Conservation (phyloP, 2,329 filamentous ascomycete genomes). For the Incumbomyces lentus region DNA sequence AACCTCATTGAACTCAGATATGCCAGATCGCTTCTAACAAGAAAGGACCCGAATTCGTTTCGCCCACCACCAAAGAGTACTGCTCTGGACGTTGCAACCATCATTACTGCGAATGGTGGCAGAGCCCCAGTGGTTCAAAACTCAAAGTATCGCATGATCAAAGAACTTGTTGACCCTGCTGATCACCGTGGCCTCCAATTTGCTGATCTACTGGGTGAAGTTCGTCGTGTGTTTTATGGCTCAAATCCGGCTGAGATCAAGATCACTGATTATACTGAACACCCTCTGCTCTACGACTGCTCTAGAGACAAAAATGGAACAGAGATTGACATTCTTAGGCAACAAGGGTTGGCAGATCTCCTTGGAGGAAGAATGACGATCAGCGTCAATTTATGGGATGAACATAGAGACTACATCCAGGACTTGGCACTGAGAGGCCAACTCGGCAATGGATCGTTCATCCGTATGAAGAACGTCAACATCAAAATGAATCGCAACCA, state of each 20-base stretch:
- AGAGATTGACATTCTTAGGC: conserved; percentile 40
- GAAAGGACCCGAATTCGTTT: conserved; percentile 12
- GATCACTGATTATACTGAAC: conserved; percentile 73
- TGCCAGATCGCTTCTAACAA: conserved; percentile 13
- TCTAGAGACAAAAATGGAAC: conserved; percentile 23
- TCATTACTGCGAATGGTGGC: conserved; percentile 11
- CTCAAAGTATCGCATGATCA: conserved; percentile 53
- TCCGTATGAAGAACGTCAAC: conserved; percentile 57
- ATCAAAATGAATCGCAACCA: conserved; percentile 48
- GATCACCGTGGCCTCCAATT: conserved; percentile 35
- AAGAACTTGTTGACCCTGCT: conserved; percentile 43
- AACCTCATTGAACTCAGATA: conserved; percentile 13
- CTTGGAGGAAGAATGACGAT: conserved; percentile 64
- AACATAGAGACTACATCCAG: conserved; percentile 52
- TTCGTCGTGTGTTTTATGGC: conserved; percentile 48
- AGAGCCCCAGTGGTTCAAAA: not conserved
- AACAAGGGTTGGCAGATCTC: conserved; percentile 50
- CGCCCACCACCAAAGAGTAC: conserved; percentile 7
- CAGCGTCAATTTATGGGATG: conserved; percentile 59
- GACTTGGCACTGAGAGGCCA: conserved; percentile 24
- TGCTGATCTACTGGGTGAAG: conserved; percentile 60
- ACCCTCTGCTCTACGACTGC: conserved; percentile 53
- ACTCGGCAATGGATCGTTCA: conserved; percentile 47
- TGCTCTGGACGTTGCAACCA: conserved; percentile 8
- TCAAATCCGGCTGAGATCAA: conserved; percentile 52